Conservation (phyloP, 371 early-diverging fungal species). For the Rhizopus arrhizus region DNA sequence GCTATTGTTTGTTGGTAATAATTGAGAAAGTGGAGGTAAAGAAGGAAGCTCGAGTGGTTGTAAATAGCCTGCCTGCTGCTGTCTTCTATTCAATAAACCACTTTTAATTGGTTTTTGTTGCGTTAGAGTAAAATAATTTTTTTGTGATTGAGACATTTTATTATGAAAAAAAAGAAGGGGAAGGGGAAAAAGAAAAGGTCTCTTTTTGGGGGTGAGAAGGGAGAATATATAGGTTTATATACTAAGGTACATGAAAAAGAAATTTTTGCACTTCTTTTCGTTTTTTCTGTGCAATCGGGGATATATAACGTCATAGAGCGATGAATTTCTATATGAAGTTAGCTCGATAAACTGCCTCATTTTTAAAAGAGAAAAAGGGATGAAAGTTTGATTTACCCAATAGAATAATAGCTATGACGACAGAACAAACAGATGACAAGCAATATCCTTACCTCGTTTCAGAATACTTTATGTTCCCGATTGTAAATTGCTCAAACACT, state of each 20-base stretch:
- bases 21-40: conserved; percentile 33
- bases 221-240: not conserved
- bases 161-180: not conserved
- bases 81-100: conserved; percentile 26
- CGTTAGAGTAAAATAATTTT: not conserved
- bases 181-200: not conserved
- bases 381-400: not conserved
- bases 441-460: not conserved
- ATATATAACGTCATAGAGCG: conserved; percentile 2
- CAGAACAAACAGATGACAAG: not conserved
- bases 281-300: not conserved
- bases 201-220: too few relatives aligned
- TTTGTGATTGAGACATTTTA: not conserved
- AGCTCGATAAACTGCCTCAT: not conserved
- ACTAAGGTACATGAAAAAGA: not conserved
- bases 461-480: not conserved
- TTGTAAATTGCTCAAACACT: not conserved
- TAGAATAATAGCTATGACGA: conserved; percentile 5
- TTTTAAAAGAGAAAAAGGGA: not conserved
- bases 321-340: conserved; percentile 4
- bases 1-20: conserved; percentile 15
- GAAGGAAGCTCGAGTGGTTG: conserved; percentile 33
- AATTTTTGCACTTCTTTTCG: not conserved
- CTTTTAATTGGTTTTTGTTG: conserved; percentile 14
- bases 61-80: conserved; percentile 20